A percentile compares a stretch with the other conserved stretches of the same genome.
These are phyloP conservation scores for Trifolium pratense DNA, from an alignment of 306 rosid genomes.

Conservation along the genomic window DNA sequence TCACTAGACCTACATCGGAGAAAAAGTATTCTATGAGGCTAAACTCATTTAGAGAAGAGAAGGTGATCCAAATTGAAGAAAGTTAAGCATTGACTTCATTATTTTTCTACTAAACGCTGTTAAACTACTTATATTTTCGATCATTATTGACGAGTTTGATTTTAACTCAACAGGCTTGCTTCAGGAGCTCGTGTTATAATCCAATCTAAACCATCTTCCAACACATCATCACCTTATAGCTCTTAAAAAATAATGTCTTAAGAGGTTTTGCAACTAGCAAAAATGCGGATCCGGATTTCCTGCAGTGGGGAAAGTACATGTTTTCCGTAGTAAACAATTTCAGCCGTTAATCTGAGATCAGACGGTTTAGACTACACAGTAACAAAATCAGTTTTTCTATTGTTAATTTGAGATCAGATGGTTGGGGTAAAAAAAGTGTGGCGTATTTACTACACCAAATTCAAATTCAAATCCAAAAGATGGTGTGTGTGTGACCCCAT, in stretches of 20 bases:
- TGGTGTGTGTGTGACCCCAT: slow-evolving; percentile 10
- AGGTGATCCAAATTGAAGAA: slow-evolving; percentile 86
- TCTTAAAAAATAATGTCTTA: slow-evolving; percentile 34
- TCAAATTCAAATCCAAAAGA: slow-evolving; percentile 2
- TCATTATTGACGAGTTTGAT: slow-evolving; percentile 47
- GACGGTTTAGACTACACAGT: no score
- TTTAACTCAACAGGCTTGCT: slow-evolving; percentile 80
- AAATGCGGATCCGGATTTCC: neutral
- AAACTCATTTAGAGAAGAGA: slow-evolving; percentile 68
- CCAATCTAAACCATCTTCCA: slow-evolving; percentile 60
- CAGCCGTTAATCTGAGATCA: no score
- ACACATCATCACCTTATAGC: slow-evolving; percentile 42
- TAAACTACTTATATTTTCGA: neutral
- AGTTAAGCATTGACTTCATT: slow-evolving; percentile 67
- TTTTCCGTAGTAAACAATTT: no score
- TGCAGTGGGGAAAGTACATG: no score
- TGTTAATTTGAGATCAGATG: no score
- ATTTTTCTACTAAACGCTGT: slow-evolving; percentile 25
- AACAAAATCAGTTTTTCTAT: no score
- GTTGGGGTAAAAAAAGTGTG: no score
- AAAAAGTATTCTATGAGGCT: slow-evolving; percentile 57
- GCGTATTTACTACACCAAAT: no score
- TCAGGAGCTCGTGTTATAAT: slow-evolving; percentile 98
- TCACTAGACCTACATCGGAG: slow-evolving; percentile 52
- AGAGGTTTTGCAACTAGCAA: slow-evolving; percentile 34